Evolutionary conservation across 2,329 filamentous ascomycete genomes (phyloP).

Genomic region (Blastomyces emzantsi): DNA sequence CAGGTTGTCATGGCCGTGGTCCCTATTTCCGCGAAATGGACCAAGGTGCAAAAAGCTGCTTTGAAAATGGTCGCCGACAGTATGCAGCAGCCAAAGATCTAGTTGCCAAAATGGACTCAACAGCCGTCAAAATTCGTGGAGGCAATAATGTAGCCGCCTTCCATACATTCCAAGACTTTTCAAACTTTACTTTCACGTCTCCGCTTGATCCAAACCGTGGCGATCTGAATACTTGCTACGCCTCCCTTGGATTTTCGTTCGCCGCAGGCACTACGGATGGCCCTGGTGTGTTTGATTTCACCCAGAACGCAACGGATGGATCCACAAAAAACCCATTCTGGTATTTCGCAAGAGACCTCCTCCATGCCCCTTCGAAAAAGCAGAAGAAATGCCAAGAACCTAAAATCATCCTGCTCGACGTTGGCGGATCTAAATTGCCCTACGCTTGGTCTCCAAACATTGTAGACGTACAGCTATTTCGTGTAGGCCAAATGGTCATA

Average conservation of each 20-base stretch:
- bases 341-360: slow-evolving; percentile 61
- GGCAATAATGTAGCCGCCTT: slow-evolving; percentile 66
- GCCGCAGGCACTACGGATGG: slow-evolving; percentile 89
- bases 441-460: slow-evolving; percentile 89
- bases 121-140: slow-evolving; percentile 37
- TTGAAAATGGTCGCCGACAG: slow-evolving; percentile 41
- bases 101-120: slow-evolving; percentile 47
- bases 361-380: slow-evolving; percentile 59
- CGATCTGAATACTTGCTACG: slow-evolving; percentile 61
- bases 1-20: slow-evolving; percentile 39
- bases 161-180: slow-evolving; percentile 78
- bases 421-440: slow-evolving; percentile 67
- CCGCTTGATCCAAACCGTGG: slow-evolving; percentile 53
- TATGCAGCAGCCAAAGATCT: slow-evolving; percentile 39
- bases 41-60: slow-evolving; percentile 41
- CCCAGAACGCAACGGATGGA: slow-evolving; percentile 68
- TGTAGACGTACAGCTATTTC: slow-evolving; percentile 76
- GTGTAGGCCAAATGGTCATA: slow-evolving; percentile 75
- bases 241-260: slow-evolving; percentile 84
- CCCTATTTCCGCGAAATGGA: slow-evolving; percentile 39
- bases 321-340: slow-evolving; percentile 65
- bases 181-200: slow-evolving; percentile 62
- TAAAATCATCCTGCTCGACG: slow-evolving; percentile 81
- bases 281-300: slow-evolving; percentile 87
- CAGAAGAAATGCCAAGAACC: slow-evolving; percentile 68